These are phyloP conservation scores for Irpex sp. DNA, from an alignment of 1,284 basidiomycete species.

Conservation along the genomic window DNA sequence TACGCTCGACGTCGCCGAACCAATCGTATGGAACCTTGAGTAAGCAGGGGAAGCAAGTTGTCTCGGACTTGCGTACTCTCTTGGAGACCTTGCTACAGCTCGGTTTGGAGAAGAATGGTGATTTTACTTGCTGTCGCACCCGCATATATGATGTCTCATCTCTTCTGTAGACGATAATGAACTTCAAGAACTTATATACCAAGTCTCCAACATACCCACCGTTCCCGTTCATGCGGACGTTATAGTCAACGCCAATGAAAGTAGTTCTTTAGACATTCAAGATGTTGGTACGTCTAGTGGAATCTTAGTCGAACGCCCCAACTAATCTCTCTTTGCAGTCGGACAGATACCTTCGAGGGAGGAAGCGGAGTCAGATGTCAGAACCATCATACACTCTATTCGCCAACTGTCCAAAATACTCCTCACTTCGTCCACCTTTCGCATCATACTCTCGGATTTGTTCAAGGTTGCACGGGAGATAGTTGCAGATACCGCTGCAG, in stretches of 20 bases:
- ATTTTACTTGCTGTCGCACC: constrained; percentile 15
- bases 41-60: constrained; percentile 29
- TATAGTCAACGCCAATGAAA: constrained; percentile 12
- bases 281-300: constrained; percentile 4
- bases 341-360: neutral
- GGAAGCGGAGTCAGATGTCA: neutral
- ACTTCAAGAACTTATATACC: constrained; percentile 41
- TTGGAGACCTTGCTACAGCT: constrained; percentile 37
- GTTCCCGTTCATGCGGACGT: constrained; percentile 26
- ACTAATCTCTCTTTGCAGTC: neutral
- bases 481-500: neutral
- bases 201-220: constrained; percentile 3
- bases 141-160: neutral
- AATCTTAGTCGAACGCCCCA: neutral
- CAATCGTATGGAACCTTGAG: constrained; percentile 29
- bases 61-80: constrained; percentile 31
- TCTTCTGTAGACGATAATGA: constrained; percentile 37
- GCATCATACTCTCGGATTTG: neutral
- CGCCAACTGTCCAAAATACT: neutral
- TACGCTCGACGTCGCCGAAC: constrained; percentile 35
- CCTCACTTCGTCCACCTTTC: constrained; percentile 1
- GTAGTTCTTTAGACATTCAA: constrained; percentile 1
- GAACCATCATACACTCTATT: neutral
- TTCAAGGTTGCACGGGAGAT: constrained; percentile 1
- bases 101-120: constrained; percentile 49